phyloP scores from a whole-genome alignment of 176 grass and related monocot species.

The Ensete glaucum region DNA sequence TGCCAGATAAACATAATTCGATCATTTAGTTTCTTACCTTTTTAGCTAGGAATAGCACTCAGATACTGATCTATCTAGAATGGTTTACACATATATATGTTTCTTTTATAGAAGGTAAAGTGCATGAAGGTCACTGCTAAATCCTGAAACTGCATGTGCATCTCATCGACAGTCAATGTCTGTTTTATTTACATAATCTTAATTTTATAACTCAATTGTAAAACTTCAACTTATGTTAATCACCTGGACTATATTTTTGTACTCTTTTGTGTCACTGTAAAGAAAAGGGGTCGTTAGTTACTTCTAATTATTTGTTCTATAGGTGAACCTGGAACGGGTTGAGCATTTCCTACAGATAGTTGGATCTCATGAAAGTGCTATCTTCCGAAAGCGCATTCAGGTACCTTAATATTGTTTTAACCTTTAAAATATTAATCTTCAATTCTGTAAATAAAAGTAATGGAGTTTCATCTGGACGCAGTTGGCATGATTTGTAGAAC shows the following conservation, averaged over 20 bases:
- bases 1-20: background rate
- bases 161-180: background rate
- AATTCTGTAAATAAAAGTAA: background rate
- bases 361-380: conserved; percentile 32
- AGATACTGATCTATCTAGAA: background rate
- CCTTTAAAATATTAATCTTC: background rate
- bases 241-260: background rate
- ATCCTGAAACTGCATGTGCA: background rate
- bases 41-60: background rate
- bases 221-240: background rate
- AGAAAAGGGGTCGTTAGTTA: background rate
- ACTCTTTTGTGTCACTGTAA: background rate
- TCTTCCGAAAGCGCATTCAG: conserved; percentile 27
- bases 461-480: background rate
- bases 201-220: background rate
- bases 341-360: conserved; percentile 31
- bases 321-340: conserved; percentile 37
- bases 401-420: conserved; percentile 5
- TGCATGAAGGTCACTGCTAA: background rate
- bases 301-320: conserved; percentile 9
- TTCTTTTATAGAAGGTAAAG: background rate
- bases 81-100: background rate
- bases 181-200: background rate
- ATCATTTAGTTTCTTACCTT: background rate
- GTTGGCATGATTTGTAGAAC: background rate